phyloP scores from a whole-genome alignment of 2,329 filamentous ascomycete genomes.

The Verticillium longisporum region DNA sequence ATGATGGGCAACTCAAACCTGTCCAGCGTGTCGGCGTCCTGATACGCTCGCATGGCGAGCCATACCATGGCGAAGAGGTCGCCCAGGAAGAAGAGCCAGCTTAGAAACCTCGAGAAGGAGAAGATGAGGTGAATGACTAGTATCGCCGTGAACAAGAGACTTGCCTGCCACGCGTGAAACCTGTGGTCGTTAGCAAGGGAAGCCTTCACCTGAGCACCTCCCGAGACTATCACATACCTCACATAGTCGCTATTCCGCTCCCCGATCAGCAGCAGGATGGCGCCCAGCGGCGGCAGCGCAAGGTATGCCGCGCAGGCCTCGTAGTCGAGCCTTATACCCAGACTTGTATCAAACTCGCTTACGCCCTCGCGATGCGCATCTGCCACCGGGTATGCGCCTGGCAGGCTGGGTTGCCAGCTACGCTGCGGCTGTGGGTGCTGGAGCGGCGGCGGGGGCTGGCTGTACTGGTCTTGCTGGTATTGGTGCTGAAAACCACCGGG shows the following conservation, averaged over 20 bases:
- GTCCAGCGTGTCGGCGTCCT: conserved; percentile 65
- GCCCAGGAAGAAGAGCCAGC: conserved; percentile 71
- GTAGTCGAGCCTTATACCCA: conserved; percentile 80
- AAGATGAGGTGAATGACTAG: conserved; percentile 80
- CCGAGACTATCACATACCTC: conserved; percentile 45
- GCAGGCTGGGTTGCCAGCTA: conserved; percentile 34
- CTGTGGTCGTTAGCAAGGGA: conserved; percentile 31
- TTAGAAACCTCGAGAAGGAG: conserved; percentile 76
- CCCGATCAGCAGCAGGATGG: conserved; percentile 73
- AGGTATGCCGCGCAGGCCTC: conserved; percentile 90
- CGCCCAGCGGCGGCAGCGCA: conserved; percentile 75
- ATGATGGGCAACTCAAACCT: conserved; percentile 82
- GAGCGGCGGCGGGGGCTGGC: conserved; percentile 32
- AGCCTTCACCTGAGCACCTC: not conserved
- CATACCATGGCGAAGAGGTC: conserved; percentile 73
- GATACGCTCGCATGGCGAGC: conserved; percentile 72
- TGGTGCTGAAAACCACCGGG: conserved; percentile 19
- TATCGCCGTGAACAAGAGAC: conserved; percentile 68
- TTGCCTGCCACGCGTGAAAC: conserved; percentile 95
- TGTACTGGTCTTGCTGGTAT: conserved; percentile 15
- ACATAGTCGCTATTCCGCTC: conserved; percentile 98
- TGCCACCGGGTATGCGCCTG: conserved; percentile 29
- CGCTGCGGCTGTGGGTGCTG: conserved; percentile 53
- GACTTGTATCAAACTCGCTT: conserved; percentile 83
- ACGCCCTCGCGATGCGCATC: conserved; percentile 46